Evolutionary conservation across 352 stramenopile species (phyloP).

Genomic region (Globisporangium cystogenes): DNA sequence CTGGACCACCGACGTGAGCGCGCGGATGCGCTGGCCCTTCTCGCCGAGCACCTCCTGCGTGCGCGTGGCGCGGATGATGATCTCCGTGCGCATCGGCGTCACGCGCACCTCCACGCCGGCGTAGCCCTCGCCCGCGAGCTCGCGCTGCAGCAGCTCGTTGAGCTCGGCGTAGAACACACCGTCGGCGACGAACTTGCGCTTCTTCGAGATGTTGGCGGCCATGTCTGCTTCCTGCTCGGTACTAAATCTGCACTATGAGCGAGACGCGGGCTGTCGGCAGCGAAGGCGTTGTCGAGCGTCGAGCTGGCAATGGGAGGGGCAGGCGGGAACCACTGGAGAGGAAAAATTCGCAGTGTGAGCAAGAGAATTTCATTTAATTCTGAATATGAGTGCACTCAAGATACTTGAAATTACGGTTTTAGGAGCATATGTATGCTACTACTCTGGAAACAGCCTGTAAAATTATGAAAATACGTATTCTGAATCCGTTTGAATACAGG

Average conservation of each 20-base stretch:
- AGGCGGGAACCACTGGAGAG: conserved; percentile 1
- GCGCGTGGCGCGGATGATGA: conserved; percentile 99
- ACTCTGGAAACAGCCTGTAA: too few relatives aligned
- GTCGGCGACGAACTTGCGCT: conserved; percentile 99
- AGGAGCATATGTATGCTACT: too few relatives aligned
- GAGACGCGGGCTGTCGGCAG: too few relatives aligned
- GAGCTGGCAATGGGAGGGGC: too few relatives aligned
- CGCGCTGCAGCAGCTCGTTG: conserved; percentile 97
- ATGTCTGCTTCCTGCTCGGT: conserved; percentile 42
- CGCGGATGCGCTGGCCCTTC: conserved; percentile 99
- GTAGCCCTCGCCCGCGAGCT: conserved; percentile 98
- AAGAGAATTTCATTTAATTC: too few relatives aligned
- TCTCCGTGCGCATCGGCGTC: conserved; percentile 98
- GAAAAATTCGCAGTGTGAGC: background rate
- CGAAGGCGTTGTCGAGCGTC: too few relatives aligned
- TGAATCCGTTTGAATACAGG: too few relatives aligned
- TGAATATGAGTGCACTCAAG: too few relatives aligned
- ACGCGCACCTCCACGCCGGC: conserved; percentile 98
- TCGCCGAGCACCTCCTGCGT: conserved; percentile 99
- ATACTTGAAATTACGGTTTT: background rate
- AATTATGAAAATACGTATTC: background rate
- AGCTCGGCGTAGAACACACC: conserved; percentile 99
- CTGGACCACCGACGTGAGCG: conserved; percentile 98
- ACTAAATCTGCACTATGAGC: conserved; percentile 13
- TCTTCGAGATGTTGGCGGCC: conserved; percentile 96